Conservation (phyloP, 139 green algal genomes). For the Closterium sp. region DNA sequence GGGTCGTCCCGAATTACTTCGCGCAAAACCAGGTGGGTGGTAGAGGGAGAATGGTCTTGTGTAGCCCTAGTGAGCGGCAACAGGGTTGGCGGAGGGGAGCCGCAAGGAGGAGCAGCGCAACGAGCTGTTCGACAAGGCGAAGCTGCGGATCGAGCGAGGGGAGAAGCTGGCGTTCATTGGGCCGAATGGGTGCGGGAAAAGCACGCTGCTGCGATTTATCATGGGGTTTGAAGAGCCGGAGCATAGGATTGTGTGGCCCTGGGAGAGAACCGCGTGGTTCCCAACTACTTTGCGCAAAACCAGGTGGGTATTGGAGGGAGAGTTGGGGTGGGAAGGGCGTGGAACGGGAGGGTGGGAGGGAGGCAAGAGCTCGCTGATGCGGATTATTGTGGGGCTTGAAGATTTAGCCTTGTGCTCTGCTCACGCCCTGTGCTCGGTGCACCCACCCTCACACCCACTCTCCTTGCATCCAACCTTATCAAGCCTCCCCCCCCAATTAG, state of each 20-base stretch:
- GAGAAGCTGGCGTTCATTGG: slow-evolving; percentile 96
- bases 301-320: slow-evolving; percentile 16
- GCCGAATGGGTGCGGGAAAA: slow-evolving; percentile 90
- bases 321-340: background rate
- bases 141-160: slow-evolving; percentile 82
- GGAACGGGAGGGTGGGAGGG: background rate
- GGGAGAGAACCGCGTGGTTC: slow-evolving; percentile 37
- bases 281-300: slow-evolving; percentile 90
- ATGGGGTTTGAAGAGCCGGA: slow-evolving; percentile 83
- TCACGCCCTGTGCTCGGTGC: too few relatives aligned
- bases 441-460: too few relatives aligned
- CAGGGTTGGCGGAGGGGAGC: background rate
- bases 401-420: too few relatives aligned
- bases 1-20: slow-evolving; percentile 86
- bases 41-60: background rate
- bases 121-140: slow-evolving; percentile 61
- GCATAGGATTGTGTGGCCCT: slow-evolving; percentile 32
- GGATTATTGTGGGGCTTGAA: slow-evolving; percentile 89
- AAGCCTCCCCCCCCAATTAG: too few relatives aligned
- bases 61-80: background rate
- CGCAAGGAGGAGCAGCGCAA: too few relatives aligned
- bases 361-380: slow-evolving; percentile 94
- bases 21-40: slow-evolving; percentile 57
- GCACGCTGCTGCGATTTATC: slow-evolving; percentile 91
- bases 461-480: too few relatives aligned